Evolutionary conservation across 768 basidiomycete species (phyloP).

Genomic region (Lactifluus rugatus): DNA sequence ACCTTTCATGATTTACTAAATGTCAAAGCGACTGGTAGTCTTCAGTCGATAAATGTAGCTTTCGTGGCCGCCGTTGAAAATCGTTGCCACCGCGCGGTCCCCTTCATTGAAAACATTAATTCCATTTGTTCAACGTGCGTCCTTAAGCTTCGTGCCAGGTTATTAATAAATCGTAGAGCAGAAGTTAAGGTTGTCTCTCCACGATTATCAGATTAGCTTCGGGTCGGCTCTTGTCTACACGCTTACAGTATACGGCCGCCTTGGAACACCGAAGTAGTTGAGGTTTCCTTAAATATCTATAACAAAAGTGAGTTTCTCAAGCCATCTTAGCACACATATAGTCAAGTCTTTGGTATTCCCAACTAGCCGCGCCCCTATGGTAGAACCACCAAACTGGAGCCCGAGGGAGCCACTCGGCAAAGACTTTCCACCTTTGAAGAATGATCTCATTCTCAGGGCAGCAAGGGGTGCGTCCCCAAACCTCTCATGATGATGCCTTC

Average conservation of each 20-base stretch:
- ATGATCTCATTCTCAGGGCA: constrained; percentile 84
- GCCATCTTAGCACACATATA: background rate
- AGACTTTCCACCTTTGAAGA: constrained; percentile 63
- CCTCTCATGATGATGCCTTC: background rate
- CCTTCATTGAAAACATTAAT: background rate
- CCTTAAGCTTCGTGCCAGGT: no score
- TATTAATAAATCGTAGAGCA: no score
- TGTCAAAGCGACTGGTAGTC: no score
- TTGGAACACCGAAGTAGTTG: background rate
- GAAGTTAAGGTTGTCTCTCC: no score
- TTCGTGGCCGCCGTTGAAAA: no score
- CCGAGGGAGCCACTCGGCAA: constrained; percentile 6
- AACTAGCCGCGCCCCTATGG: background rate
- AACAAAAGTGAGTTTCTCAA: background rate
- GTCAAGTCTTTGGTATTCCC: background rate
- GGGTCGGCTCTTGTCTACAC: no score
- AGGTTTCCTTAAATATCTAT: background rate
- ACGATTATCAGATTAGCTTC: no score
- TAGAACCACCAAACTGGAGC: constrained; percentile 11
- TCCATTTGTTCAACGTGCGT: background rate
- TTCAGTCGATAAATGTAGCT: no score
- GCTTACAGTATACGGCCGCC: no score
- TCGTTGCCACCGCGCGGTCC: background rate
- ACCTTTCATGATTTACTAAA: background rate
- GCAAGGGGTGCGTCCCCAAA: constrained; percentile 49